Base-by-base conservation (phyloP, 2,329 filamentous ascomycete genomes). In the Waltergamsia citrina region DNA sequence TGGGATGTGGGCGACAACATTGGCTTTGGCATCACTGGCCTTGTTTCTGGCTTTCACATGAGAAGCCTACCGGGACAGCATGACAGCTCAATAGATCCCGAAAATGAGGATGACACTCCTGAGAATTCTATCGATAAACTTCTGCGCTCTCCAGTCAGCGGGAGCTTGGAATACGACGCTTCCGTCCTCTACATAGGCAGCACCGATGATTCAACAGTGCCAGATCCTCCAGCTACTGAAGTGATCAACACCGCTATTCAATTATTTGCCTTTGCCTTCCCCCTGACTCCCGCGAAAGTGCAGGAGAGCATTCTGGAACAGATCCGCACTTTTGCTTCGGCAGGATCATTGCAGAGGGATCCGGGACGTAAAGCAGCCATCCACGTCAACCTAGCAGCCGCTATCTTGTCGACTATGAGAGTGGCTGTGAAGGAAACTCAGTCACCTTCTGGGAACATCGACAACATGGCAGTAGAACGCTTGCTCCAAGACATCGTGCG, bases 271-370 rank as follows among this genome's bases (percentile, higher is more conserved):
- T 85, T 94, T 34, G 84, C 86, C 25, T 79, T 98, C 37, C 88
- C 92, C 3, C 65, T 95, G 8, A 93, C 94, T 29, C 82, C 85
- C 0, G 71, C 85, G 4, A 94, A 90, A 50, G 85, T 98, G 3
- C 92, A 98, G 50, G 92, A 98, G 55, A 95, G 90, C 50, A 85
- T 94, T 31, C 64, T 98, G 8, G 92, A 98, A 55, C 92, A 98
- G 52, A 80, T 96, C 31, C 81, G 85, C 12, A 92, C 85, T 0
- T 94, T 93, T 49, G 67, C 92, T n/a, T 82, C 85, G 1, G 83
- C 87, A 2, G 76, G 78, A 1, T 77, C 74, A 32, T 64, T 95
- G 16, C 84, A 90, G 44, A 75, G 92, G 42, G 92, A 96, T 46
- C 81, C 82, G 2, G 88, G 88, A 6, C 74, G 90, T 33, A 94